Percentiles rank a stretch among this genome's conserved stretches.
phyloP scores from a whole-genome alignment of 73 alveolate species.

The Urostyla sp. region DNA sequence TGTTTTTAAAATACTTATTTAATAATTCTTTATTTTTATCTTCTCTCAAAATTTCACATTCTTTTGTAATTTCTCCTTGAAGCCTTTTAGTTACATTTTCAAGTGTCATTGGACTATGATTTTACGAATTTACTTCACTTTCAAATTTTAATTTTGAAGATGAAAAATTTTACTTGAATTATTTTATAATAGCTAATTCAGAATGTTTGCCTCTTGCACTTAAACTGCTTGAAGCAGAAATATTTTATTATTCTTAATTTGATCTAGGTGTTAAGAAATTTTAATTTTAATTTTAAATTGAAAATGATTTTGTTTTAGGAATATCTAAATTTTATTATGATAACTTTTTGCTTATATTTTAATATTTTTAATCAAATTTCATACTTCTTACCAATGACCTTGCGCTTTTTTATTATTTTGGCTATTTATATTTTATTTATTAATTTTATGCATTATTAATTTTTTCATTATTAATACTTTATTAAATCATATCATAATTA shows the following conservation, averaged over 20 bases:
- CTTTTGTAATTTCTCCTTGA: not conserved
- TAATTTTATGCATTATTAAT: not conserved
- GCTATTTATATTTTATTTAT: not conserved
- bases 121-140: not conserved
- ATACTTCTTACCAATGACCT: not conserved
- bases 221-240: not conserved
- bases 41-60: conserved; percentile 8
- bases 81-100: not conserved
- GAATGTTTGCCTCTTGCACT: conserved; percentile 29
- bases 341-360: not conserved
- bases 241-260: not conserved
- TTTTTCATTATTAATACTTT: conserved; percentile 13
- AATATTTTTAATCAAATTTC: not conserved
- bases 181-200: not conserved
- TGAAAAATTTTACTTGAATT: conserved; percentile 13
- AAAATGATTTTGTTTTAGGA: not conserved
- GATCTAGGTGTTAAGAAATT: not conserved
- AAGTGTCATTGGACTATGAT: too few relatives aligned
- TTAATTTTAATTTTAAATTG: not conserved
- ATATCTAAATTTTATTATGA: not conserved
- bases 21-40: conserved; percentile 17
- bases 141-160: not conserved
- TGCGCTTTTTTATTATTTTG: not conserved
- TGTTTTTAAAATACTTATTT: not conserved
- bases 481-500: not conserved